These are phyloP conservation scores for Mucor plumbeus DNA, from an alignment of 371 early-diverging fungal species.

Conservation along the genomic window DNA sequence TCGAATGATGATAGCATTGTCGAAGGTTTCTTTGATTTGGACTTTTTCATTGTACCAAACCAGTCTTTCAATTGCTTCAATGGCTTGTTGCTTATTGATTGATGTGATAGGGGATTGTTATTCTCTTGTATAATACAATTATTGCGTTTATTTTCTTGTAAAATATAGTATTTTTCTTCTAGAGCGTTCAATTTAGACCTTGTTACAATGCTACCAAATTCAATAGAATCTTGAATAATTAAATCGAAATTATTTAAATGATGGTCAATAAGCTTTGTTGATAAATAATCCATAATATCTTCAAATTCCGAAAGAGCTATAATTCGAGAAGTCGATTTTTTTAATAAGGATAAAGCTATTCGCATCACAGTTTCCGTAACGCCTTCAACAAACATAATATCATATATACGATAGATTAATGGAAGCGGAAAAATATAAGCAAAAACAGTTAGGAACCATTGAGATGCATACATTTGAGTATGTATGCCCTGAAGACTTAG, in stretches of 20 bases:
- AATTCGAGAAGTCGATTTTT: constrained; percentile 71
- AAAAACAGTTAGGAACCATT: constrained; percentile 93
- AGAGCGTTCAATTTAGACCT: constrained; percentile 74
- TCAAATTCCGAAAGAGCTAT: constrained; percentile 87
- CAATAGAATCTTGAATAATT: constrained; percentile 81
- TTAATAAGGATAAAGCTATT: constrained; percentile 85
- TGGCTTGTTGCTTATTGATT: constrained; percentile 1
- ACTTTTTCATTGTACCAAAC: background rate
- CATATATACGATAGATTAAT: constrained; percentile 80
- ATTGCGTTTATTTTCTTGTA: constrained; percentile 47
- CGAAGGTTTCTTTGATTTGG: background rate
- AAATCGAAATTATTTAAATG: constrained; percentile 66
- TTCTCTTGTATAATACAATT: constrained; percentile 51
- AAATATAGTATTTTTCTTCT: constrained; percentile 67
- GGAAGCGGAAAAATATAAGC: constrained; percentile 84
- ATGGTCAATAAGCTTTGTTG: constrained; percentile 75
- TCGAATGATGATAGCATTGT: background rate
- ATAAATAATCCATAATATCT: constrained; percentile 77
- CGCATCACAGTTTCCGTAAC: constrained; percentile 86
- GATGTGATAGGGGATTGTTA: constrained; percentile 47
- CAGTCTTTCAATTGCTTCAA: background rate
- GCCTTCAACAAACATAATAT: constrained; percentile 88
- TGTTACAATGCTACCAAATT: constrained; percentile 68
- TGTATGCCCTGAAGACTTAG: constrained; percentile 75
- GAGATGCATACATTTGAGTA: constrained; percentile 91